Percentiles rank a stretch among this genome's conserved stretches.
Conservation (phyloP, 164 flowering plant species). For the Protea cynaroides region DNA sequence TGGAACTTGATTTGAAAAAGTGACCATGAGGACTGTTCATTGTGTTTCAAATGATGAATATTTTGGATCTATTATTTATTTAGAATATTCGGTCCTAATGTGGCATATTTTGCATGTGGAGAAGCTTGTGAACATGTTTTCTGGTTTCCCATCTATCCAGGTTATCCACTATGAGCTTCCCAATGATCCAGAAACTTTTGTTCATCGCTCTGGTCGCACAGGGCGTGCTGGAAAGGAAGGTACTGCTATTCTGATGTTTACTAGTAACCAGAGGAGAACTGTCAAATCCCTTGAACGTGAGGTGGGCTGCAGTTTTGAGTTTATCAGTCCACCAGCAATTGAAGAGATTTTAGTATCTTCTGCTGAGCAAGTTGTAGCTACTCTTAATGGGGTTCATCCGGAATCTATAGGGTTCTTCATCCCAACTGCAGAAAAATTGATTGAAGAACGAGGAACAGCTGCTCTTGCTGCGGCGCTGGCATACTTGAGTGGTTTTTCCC, state of each 20-base stretch:
- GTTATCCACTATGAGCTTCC: constrained; percentile 84
- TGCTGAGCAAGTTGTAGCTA: constrained; percentile 85
- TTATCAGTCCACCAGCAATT: constrained; percentile 69
- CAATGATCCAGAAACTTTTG: constrained; percentile 70
- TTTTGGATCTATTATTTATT: too few species aligned
- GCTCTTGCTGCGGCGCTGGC: constrained; percentile 98
- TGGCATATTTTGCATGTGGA: too few species aligned
- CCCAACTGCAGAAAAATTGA: constrained; percentile 74
- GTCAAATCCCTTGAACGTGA: constrained; percentile 63
- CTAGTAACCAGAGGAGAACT: constrained; percentile 50
- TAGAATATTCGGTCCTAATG: too few species aligned
- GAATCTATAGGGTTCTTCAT: constrained; percentile 72
- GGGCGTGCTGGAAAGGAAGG: constrained; percentile 99
- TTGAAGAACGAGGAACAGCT: constrained; percentile 68
- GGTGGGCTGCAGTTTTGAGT: constrained; percentile 74
- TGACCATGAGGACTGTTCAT: too few species aligned
- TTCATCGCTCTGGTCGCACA: constrained; percentile 94
- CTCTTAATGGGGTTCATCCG: constrained; percentile 89
- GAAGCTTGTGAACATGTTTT: too few species aligned
- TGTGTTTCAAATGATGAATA: too few species aligned
- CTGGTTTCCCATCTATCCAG: constrained; percentile 20
- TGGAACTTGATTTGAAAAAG: too few species aligned
- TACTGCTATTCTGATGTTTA: constrained; percentile 66
- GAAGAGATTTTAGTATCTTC: constrained; percentile 82
- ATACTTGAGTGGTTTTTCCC: constrained; percentile 89